Evolutionary conservation across 164 flowering plant genomes (phyloP).

Genomic region (Vitis rupestris): DNA sequence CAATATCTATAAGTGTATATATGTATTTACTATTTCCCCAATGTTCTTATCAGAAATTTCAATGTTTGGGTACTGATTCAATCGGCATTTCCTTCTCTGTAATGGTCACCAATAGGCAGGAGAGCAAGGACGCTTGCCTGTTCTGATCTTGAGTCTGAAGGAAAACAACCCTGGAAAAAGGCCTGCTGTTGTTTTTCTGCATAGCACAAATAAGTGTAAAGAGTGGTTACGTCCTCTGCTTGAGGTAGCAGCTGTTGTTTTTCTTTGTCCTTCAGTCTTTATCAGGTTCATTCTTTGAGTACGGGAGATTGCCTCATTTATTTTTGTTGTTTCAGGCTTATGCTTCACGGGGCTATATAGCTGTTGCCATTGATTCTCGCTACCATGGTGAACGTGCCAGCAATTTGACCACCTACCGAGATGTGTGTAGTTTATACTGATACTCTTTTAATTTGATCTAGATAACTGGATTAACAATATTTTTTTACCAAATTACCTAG

Average conservation of each 20-base stretch:
- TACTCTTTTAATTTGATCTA: not conserved
- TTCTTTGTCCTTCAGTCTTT: not conserved
- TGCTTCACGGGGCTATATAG: slow-evolving; percentile 89
- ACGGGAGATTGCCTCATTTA: not conserved
- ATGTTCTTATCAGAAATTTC: not conserved
- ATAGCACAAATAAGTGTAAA: slow-evolving; percentile 83
- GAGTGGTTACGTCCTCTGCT: slow-evolving; percentile 96
- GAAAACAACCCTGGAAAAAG: slow-evolving; percentile 41
- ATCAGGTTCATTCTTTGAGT: not conserved
- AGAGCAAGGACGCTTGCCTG: slow-evolving; percentile 90
- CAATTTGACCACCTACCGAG: slow-evolving; percentile 61
- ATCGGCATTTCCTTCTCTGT: not conserved
- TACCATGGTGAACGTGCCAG: slow-evolving; percentile 97
- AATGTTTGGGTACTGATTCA: not conserved
- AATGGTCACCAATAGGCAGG: slow-evolving; percentile 45
- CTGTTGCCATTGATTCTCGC: slow-evolving; percentile 93
- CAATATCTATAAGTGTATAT: no score
- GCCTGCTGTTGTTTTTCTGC: slow-evolving; percentile 88
- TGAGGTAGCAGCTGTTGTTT: slow-evolving; percentile 47
- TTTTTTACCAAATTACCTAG: no score
- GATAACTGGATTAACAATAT: not conserved
- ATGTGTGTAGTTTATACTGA: slow-evolving; percentile 36
- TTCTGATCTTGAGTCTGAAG: slow-evolving; percentile 73
- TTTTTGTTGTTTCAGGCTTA: slow-evolving; percentile 64
- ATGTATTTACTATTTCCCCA: not conserved